Conservation (phyloP, 176 grass and related monocot species). For the Hyparrhenia diplandra region DNA sequence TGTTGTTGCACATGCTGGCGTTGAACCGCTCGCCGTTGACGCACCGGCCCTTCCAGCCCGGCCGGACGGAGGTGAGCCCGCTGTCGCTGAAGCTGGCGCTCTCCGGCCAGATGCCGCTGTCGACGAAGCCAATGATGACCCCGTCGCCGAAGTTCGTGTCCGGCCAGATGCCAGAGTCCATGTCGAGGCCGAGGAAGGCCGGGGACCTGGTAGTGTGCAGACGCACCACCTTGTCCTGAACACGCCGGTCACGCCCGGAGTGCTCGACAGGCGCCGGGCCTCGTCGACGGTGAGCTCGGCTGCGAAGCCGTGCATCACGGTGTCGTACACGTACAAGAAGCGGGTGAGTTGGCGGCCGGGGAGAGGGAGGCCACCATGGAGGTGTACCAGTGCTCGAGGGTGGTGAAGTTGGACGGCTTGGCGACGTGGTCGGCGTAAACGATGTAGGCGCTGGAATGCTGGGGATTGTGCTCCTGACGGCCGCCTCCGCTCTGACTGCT, state of each 20-base stretch:
- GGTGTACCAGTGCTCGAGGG: not conserved
- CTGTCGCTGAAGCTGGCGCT: not conserved
- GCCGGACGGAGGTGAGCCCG: conserved; percentile 1
- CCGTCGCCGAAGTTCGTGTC: too few relatives aligned
- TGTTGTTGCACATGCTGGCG: conserved; percentile 29
- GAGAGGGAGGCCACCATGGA: not conserved
- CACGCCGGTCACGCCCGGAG: too few relatives aligned
- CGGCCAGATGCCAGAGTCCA: not conserved
- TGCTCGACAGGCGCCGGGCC: too few relatives aligned
- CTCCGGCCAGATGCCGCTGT: not conserved
- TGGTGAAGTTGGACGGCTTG: not conserved
- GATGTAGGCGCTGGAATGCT: conserved; percentile 4
- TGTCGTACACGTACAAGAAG: not conserved
- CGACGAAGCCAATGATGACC: not conserved
- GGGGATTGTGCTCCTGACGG: too few relatives aligned
- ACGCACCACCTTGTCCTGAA: too few relatives aligned
- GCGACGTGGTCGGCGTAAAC: not conserved
- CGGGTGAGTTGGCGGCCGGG: not conserved
- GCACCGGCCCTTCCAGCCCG: conserved; percentile 12
- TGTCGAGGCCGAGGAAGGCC: not conserved
- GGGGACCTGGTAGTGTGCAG: not conserved
- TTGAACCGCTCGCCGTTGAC: not conserved
- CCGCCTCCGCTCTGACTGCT: too few relatives aligned
- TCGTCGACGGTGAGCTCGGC: too few relatives aligned
- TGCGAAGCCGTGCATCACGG: too few relatives aligned